Evolutionary conservation across 1,284 basidiomycete genomes (phyloP), one percentile per base, ranked within the genome.

Genomic region (Sporisorium scitamineum): DNA sequence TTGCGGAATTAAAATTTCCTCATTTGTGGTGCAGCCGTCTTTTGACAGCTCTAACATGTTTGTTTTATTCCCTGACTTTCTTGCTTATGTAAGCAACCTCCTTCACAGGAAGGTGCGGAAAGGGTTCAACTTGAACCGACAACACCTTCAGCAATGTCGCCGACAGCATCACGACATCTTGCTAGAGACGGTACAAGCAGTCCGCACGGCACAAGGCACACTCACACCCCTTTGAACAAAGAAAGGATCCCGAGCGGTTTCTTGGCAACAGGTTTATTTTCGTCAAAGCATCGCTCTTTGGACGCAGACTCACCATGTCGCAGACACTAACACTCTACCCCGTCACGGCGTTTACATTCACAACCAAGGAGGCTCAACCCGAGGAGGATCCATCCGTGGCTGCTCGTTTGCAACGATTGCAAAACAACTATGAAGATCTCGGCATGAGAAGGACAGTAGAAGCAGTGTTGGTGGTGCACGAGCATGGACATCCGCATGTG

Each of bases 301-400:
- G n/a, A 29, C 39, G 18, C 22, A 11, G 31, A 14, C 18, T 22
- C 66, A 66, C 29, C 16, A 79, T 79, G 77, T 76, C 77, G 57
- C 67, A 72, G 24, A 82, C 79, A n/a, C 51, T 82, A 2, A 80
- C 78, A 16, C 72, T 67, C 13, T 93, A 93, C 75, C 92, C 92
- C 0, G 88, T 94, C n/a, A 93, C 92, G 39, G 93, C 94, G 82
- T 94, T 93, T 83, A 94, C 93, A 13, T 94, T 94, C 87, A 93
- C 93, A 89, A 94, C 93, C 34, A 95, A 95, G 85, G 94, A 96
- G 82, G 90, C 93, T 0, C 95, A 97, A 85, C 94, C 94, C 7
- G 96, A 98, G 84, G 96, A 98, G 85, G 95, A 97, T 81, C 93
- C 94, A 0, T 96, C 94, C 0, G 95, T 97, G 0, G 92, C 93